Evolutionary conservation across 2,329 filamentous ascomycete species (phyloP).

Genomic region (Calonectria multiphialidica): DNA sequence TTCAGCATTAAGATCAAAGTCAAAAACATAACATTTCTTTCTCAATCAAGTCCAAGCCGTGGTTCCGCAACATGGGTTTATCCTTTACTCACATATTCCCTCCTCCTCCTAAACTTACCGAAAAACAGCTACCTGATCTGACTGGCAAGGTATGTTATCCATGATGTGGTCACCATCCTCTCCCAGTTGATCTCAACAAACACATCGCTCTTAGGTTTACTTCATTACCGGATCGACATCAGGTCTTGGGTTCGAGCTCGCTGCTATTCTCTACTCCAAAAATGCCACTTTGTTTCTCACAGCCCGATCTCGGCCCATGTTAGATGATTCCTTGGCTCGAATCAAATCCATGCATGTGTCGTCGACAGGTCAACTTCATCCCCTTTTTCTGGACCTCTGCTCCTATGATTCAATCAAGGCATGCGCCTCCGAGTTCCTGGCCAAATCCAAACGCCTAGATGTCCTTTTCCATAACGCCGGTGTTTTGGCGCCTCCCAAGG

Average conservation of each 20-base stretch:
- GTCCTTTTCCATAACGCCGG: constrained; percentile 21
- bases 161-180: not conserved
- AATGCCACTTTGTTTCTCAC: constrained; percentile 12
- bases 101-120: not conserved
- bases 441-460: not conserved
- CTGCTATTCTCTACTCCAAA: constrained; percentile 9
- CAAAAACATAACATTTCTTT: not conserved
- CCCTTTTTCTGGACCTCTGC: not conserved
- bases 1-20: not conserved
- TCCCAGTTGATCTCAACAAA: not conserved
- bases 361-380: not conserved
- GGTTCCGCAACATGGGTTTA: not conserved
- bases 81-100: constrained; percentile 14
- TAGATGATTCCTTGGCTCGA: not conserved
- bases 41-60: not conserved
- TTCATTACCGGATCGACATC: constrained; percentile 8
- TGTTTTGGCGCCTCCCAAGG: constrained; percentile 13
- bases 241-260: constrained; percentile 13
- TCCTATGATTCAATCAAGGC: constrained; percentile 5
- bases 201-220: not conserved
- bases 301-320: not conserved
- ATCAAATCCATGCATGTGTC: constrained; percentile 4
- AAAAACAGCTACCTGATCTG: constrained; percentile 13
- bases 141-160: not conserved
- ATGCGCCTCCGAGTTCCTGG: not conserved